Conservation (phyloP, 345 rosid species). For the Gossypium arboreum region DNA sequence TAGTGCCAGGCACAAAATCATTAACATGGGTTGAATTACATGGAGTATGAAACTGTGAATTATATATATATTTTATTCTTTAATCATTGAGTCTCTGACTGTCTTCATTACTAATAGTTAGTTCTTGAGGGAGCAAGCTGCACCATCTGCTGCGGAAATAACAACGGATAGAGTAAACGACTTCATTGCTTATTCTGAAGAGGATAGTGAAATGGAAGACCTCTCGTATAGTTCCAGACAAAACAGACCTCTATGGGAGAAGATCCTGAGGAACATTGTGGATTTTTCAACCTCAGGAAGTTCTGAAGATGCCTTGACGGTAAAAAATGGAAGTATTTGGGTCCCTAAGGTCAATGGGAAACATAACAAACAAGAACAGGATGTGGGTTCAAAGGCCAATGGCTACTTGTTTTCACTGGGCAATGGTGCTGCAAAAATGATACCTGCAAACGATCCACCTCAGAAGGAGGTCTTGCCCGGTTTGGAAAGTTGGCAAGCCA, state of each 20-base stretch:
- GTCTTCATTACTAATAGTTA: conserved; percentile 26
- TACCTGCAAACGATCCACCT: conserved; percentile 61
- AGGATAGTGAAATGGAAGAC: conserved; percentile 55
- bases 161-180: conserved; percentile 69
- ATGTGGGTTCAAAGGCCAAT: conserved; percentile 36
- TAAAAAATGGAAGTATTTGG: conserved; percentile 49
- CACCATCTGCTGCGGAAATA: conserved; percentile 71
- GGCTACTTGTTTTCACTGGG: conserved; percentile 49
- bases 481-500: conserved; percentile 79
- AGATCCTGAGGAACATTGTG: conserved; percentile 46
- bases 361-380: conserved; percentile 60
- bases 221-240: conserved; percentile 36
- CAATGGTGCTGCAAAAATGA: conserved; percentile 59
- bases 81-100: conserved; percentile 4
- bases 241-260: conserved; percentile 64
- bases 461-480: conserved; percentile 82
- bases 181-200: conserved; percentile 63
- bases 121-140: conserved; percentile 96
- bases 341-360: conserved; percentile 81
- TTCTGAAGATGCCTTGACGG: conserved; percentile 28
- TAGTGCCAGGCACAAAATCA: conserved; percentile 92
- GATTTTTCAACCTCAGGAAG: conserved; percentile 40
- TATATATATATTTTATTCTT: not conserved
- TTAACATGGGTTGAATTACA: conserved; percentile 52
- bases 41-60: not conserved